Base-by-base conservation (phyloP, 1,284 basidiomycete species). In the Cryptococcus floricola region DNA sequence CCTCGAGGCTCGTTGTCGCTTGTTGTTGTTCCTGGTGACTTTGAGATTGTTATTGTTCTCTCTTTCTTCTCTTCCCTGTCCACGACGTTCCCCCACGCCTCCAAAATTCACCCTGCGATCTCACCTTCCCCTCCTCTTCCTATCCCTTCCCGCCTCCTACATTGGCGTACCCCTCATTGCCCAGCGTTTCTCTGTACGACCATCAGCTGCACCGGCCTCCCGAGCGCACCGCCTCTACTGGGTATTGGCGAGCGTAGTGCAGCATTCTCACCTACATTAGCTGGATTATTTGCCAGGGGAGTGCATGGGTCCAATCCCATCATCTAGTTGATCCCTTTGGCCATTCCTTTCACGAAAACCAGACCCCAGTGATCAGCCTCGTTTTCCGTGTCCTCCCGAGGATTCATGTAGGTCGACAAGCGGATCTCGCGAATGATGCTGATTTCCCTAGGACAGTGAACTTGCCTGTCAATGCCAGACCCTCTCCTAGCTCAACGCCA, bases 391-490 rank as follows among this genome's bases (percentile, higher is more conserved):
- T 45, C 61, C 42, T 45, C 60, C 34, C 60, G 57, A 19, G 48
- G 49, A 4, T 66, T 61, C 46, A 39, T 61, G 42, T 61, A 63
- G 9, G 41, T 48, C 4, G 31, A 58, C 18, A 59, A 62, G 9
- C 64, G 63, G 51, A 63, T 56, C 53, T 2, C 61, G 63, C 6
- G 59, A 53, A 23, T 58, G 61, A 19, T 63, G 64, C 57, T 54
- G 61, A 23, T 63, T 64, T 59, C 61, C 64, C 43, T 53, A 61
- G 43, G 61, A 59, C 37, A 56, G 65, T 14, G 56, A 58, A 31
- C 48, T 54, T 25, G 63, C 61, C 59, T 63, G 19, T 48, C 57
- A 57, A 25, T 25, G 18, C 6, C 9, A n/a, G 2, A 5, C 28
- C 3, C 18, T 10, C 19, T 25, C 14, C 28, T 27, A n/a, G 10